Evolutionary conservation across 1,284 basidiomycete species (phyloP), one percentile per base, ranked within the genome.

Genomic region (Leccinum insolens): DNA sequence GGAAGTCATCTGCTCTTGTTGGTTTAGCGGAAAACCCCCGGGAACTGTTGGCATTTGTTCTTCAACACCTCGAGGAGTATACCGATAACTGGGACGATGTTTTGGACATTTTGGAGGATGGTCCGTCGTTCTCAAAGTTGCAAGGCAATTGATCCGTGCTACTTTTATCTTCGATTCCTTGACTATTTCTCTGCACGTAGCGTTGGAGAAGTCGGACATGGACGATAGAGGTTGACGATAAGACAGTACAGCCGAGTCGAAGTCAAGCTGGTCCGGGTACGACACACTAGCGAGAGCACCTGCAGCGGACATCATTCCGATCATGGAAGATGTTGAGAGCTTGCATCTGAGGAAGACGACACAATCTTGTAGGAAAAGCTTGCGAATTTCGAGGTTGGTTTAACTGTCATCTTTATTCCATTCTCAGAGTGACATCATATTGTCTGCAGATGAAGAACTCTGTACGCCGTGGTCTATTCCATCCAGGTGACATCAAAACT

Each of bases 21-120:
- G 74, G 79, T 61, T 78, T 88, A 62, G 82, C 83, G 17, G 72
- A 89, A 88, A 76, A 87, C 22, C 22, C 87, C 62, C 84, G 79
- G 49, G 80, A 88, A 67, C 87, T 88, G 3, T 76, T 84, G 55
- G 81, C 83, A 7, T 86, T 88, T 66, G 84, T 84, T 20, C 79
- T 92, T 37, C 89, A 88, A 69, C 83, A 86, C 49, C 91, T 90
- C 7, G 93, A 93, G 78, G 93, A 92, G 71, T 91, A 95, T 75
- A 95, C 89, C 11, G 95, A 97, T 77, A 96, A 96, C 70, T 99
- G 97, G 96, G 97, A 99, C 76, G 94, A 95, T 72, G 97, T 22
- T 22, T 22, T 22, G 22, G 22, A 22, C 22, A 99, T 77, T 99
- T 99, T 75, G 22, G 95, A 96, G 74, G 95, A 95, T 69, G 95